Evolutionary conservation across 441 rosid species (phyloP), one percentile per base, ranked within the genome.

Genomic region (Theobroma grandiflorum): DNA sequence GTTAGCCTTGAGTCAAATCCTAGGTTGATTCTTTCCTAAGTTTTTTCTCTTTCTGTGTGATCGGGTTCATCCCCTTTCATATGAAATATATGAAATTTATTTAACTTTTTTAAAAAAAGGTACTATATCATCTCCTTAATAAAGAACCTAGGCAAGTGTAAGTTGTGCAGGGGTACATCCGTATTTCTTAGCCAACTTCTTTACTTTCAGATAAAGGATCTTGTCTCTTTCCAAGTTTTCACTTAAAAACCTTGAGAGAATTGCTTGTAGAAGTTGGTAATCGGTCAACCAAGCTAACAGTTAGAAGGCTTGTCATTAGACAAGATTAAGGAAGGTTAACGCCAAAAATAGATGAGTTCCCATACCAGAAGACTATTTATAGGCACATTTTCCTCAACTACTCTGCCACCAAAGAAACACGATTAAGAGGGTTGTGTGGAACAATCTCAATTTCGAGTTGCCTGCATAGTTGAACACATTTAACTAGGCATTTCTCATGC

Each of bases 361-460:
- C n/a, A n/a, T n/a, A n/a, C n/a, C 45, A 40, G 70, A 37, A 35
- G 2, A 16, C n/a, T 64, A 65, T n/a, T n/a, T 18, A 5, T 47
- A 37, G 6, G 47, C 12, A 65, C n/a, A 38, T 7, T 70, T 76
- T 86, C 86, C 18, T 75, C 68, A 11, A 82, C 70, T 57, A 83
- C 89, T 82, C 31, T 83, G 70, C 93, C 91, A 6, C 74, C 90
- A 50, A 86, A 90, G 78, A 90, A 90, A 33, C 93, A 37, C 85
- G 85, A 63, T 88, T 91, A 40, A 90, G 84, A 7, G 91, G 93
- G 68, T 87, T 84, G 81, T 88, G 84, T 42, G 89, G 85, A 76
- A 88, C 90, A 75, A 88, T 86, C 75, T 83, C 86, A 59, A 90
- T 89, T 26, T 90, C 91, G 47, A 89, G 92, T 78, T 88, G 81